Evolutionary conservation across 1,139 yeast species (phyloP).

Genomic region (Protomyces gravidus): DNA sequence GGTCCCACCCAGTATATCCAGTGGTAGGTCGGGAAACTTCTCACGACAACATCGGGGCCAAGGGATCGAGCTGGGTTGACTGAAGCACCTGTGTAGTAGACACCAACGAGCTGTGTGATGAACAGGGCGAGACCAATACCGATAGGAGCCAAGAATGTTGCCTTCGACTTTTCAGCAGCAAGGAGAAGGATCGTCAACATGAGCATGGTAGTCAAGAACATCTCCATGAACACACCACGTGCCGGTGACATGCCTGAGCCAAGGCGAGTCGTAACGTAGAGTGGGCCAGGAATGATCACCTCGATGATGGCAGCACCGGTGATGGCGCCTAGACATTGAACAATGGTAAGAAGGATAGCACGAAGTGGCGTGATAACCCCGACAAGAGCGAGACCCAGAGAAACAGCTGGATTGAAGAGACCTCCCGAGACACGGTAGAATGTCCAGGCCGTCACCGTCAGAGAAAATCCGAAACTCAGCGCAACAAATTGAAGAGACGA

Average conservation of each 20-base stretch:
- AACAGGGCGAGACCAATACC: slow-evolving; percentile 61
- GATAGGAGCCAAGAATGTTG: slow-evolving; percentile 26
- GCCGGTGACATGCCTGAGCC: slow-evolving; percentile 42
- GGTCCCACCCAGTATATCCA: slow-evolving; percentile 67
- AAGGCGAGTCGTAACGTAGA: slow-evolving; percentile 8
- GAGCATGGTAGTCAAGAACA: slow-evolving; percentile 62
- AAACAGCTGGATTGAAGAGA: slow-evolving; percentile 53
- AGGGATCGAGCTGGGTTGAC: slow-evolving; percentile 85
- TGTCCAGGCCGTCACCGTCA: slow-evolving; percentile 68
- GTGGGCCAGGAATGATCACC: slow-evolving; percentile 12
- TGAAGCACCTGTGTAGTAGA: slow-evolving; percentile 85
- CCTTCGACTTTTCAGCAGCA: slow-evolving; percentile 69
- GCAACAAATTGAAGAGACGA: slow-evolving; percentile 63
- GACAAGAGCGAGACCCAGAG: slow-evolving; percentile 55
- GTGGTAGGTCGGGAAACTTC: slow-evolving; percentile 71
- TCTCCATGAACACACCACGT: slow-evolving; percentile 77
- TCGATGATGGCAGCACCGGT: slow-evolving; percentile 75
- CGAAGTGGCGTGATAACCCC: slow-evolving; percentile 72
- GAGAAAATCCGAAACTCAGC: slow-evolving; percentile 83
- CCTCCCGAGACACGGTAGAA: slow-evolving; percentile 84
- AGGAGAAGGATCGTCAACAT: slow-evolving; percentile 73
- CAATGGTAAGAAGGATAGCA: slow-evolving; percentile 58
- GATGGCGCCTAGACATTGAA: slow-evolving; percentile 81
- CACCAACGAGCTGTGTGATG: slow-evolving; percentile 74
- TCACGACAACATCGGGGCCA: slow-evolving; percentile 74